Base-by-base conservation (phyloP, 805 yeast species). In the Candida pseudofarinosa region DNA sequence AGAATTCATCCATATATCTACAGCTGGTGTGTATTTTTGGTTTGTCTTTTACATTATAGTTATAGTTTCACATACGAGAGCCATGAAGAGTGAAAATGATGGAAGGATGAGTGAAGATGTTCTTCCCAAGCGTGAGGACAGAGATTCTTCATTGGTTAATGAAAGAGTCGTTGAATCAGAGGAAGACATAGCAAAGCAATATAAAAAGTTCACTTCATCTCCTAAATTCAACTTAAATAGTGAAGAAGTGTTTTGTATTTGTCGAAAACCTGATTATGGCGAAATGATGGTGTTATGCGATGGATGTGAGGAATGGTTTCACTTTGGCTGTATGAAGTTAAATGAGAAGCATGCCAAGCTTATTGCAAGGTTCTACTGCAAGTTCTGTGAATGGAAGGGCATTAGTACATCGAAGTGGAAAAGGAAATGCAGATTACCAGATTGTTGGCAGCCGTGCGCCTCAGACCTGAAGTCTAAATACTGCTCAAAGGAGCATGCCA, bases 251-350 rank as follows among this genome's bases (percentile, higher is more conserved):
- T 88, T 73, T 54, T 89, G 97, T 58, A 63, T 82, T 0, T 89
- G 97, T 59, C 73, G 93, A 32, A 76, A 74, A 46, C 84, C 88
- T 0, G 97, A 90, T 54, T 72, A 75, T 45, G 93, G 90, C 1
- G 82, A 79, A 44, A 65, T 89, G 58, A 90, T 90, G 97, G 85
- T 90, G n/a, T 88, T 85, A 0, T 89, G 97, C 59, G 97, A 89
- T 58, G 90, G 88, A 4, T 90, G 97, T 63, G 96, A 88, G 55
- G 96, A 88, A 45, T 90, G 97, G 97, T 90, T 75, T 57, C 97
- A 90, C 62, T 87, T 89, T 61, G 67, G 65, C 37, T 90, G 97
- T 58, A 77, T 89, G 74, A 73, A 73, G 40, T 57, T 88, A 31
- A 72, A 80, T 40, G 59, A 58, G 6, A 62, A 68, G 41, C 75